Percentiles rank a stretch among this genome's conserved stretches.
Conservation (phyloP, 345 rosid species). For the Ailanthus altissimus region DNA sequence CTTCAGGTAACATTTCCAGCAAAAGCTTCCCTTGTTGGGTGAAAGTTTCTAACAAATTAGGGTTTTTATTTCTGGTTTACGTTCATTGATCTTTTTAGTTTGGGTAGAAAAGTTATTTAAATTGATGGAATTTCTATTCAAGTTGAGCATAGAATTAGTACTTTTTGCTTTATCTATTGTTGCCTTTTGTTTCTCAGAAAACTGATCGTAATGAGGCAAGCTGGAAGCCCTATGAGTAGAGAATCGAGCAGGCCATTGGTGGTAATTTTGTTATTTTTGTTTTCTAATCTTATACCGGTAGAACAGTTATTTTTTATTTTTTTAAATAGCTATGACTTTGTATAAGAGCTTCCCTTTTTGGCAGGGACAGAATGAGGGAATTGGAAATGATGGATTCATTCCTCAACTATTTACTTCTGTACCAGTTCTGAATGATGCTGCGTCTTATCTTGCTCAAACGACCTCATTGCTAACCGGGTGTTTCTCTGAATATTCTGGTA, state of each 20-base stretch:
- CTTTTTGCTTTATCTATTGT: background rate
- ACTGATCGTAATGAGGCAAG: conserved; percentile 24
- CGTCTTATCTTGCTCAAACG: conserved; percentile 52
- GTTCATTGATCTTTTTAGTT: background rate
- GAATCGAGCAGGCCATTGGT: conserved; percentile 26
- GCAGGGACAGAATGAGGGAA: conserved; percentile 15
- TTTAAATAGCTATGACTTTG: background rate
- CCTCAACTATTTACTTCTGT: conserved; percentile 50
- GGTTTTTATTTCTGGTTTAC: background rate
- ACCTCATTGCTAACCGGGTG: conserved; percentile 55
- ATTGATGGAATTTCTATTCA: background rate
- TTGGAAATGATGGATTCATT: conserved; percentile 31
- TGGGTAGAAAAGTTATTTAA: background rate
- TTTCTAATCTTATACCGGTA: background rate
- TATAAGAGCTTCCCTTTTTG: background rate
- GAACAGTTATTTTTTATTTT: background rate
- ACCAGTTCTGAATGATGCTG: conserved; percentile 52
- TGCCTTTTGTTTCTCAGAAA: conserved; percentile 16
- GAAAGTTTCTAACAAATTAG: background rate
- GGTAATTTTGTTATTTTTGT: conserved; percentile 18
- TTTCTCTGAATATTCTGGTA: conserved; percentile 57
- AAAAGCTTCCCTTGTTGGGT: background rate
- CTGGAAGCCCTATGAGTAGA: conserved; percentile 26
- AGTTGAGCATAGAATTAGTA: background rate
- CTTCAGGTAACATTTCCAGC: conserved; percentile 6